Percentiles rank a stretch among this genome's conserved stretches.
phyloP scores from a whole-genome alignment of 352 stramenopile genomes.

The Pythium graminicola region DNA sequence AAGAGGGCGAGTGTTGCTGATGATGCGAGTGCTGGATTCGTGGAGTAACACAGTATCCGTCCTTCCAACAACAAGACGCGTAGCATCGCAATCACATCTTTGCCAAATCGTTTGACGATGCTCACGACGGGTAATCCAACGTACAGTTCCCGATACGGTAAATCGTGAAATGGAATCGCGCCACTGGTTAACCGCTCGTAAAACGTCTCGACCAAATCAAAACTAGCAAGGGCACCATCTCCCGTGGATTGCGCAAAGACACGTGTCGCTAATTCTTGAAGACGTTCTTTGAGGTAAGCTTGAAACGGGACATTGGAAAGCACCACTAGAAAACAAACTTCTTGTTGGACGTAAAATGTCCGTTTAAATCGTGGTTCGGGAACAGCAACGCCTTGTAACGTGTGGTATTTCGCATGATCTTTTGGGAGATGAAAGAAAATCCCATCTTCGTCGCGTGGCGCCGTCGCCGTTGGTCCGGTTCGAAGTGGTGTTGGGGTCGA shows the following conservation, averaged over 20 bases:
- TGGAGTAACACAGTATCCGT: slow-evolving; percentile 69
- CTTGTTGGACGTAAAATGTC: slow-evolving; percentile 38
- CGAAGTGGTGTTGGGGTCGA: background rate
- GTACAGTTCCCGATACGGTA: slow-evolving; percentile 37
- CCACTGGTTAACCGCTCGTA: slow-evolving; percentile 22
- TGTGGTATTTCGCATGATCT: slow-evolving; percentile 11
- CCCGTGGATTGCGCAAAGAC: slow-evolving; percentile 31
- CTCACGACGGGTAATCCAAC: slow-evolving; percentile 40
- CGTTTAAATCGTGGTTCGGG: slow-evolving; percentile 30
- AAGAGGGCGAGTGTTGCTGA: slow-evolving; percentile 46
- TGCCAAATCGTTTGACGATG: slow-evolving; percentile 41
- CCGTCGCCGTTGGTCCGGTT: background rate
- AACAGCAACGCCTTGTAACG: slow-evolving; percentile 43
- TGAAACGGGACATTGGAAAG: slow-evolving; percentile 43
- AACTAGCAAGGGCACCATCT: slow-evolving; percentile 15
- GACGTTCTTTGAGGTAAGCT: slow-evolving; percentile 29
- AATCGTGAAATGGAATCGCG: slow-evolving; percentile 24
- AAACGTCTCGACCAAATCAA: slow-evolving; percentile 27
- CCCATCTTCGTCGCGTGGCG: slow-evolving; percentile 16
- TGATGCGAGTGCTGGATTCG: slow-evolving; percentile 41
- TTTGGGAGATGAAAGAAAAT: slow-evolving; percentile 48
- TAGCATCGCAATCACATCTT: slow-evolving; percentile 59
- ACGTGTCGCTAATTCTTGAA: slow-evolving; percentile 24
- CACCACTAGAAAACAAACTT: slow-evolving; percentile 45
- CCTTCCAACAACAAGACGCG: slow-evolving; percentile 70